Evolutionary conservation across 1,284 basidiomycete species (phyloP).

Genomic region (Cutaneotrichosporon mucoides): DNA sequence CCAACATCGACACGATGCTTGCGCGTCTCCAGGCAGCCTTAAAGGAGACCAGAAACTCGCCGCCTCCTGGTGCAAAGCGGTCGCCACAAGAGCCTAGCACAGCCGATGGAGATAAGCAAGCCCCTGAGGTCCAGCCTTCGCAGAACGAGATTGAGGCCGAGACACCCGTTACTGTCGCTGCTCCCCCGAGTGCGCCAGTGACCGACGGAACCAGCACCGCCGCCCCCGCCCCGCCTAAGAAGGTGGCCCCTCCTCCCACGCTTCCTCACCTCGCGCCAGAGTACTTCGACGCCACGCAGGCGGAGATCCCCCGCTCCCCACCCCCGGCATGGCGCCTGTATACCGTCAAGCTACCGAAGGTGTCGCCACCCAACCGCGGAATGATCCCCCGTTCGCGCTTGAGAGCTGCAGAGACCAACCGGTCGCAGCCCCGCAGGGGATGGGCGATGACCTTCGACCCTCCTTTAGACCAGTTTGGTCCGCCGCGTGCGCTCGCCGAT

Average conservation of each 20-base stretch:
- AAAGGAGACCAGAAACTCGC: constrained; percentile 60
- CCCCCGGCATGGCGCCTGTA: constrained; percentile 56
- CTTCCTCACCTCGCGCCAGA: constrained; percentile 17
- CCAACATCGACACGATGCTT: constrained; percentile 75
- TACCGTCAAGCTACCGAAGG: constrained; percentile 59
- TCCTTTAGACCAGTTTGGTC: constrained; percentile 57
- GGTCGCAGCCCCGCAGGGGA: constrained; percentile 52
- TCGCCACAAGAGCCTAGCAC: background rate
- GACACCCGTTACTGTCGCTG: background rate
- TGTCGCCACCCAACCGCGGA: constrained; percentile 23
- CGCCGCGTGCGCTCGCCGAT: constrained; percentile 60
- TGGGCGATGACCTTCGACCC: constrained; percentile 73
- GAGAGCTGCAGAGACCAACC: constrained; percentile 15
- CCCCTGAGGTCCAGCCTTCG: background rate
- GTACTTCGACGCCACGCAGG: constrained; percentile 41
- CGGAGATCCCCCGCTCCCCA: constrained; percentile 44
- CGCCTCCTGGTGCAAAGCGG: constrained; percentile 2
- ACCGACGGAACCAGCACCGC: background rate
- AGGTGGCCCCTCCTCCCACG: constrained; percentile 8
- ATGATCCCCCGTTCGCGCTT: constrained; percentile 23
- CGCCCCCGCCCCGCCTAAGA: background rate
- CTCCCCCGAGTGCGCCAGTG: background rate
- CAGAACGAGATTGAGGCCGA: background rate
- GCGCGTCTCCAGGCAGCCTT: constrained; percentile 82
- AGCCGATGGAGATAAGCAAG: background rate